Percentiles rank a stretch among this genome's conserved stretches.
phyloP scores from a whole-genome alignment of 148 eudicot species.

The Nyssa sinensis region DNA sequence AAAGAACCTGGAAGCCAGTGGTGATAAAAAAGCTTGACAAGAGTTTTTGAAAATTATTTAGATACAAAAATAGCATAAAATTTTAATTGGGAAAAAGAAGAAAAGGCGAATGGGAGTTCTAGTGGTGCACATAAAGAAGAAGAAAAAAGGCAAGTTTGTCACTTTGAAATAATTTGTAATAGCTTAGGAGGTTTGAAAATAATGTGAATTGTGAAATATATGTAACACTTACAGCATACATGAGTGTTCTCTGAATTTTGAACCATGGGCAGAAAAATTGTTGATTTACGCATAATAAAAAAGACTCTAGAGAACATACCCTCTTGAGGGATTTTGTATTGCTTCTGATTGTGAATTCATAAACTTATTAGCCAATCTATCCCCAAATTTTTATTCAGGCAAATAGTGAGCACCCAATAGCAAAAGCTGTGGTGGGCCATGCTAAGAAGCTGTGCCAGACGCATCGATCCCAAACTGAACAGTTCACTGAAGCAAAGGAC shows the following conservation, averaged over 20 bases:
- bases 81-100: neutral
- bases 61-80: neutral
- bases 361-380: neutral
- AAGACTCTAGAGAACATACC: neutral
- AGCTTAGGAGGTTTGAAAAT: neutral
- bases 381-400: slow-evolving; percentile 41
- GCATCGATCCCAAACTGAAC: slow-evolving; percentile 38
- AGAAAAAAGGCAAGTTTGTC: neutral
- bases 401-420: slow-evolving; percentile 95
- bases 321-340: neutral
- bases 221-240: neutral
- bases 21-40: neutral
- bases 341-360: neutral
- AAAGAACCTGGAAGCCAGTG: neutral
- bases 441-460: slow-evolving; percentile 60
- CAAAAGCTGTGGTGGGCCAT: slow-evolving; percentile 82
- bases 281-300: neutral
- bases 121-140: neutral
- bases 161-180: neutral
- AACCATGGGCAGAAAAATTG: neutral
- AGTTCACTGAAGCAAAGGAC: slow-evolving; percentile 60
- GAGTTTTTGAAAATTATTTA: neutral
- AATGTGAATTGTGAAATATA: neutral
- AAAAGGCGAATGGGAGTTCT: neutral
- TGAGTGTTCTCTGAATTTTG: neutral